These are phyloP conservation scores for Eutrema yunnanense DNA, from an alignment of 345 rosid species.

Conservation along the genomic window DNA sequence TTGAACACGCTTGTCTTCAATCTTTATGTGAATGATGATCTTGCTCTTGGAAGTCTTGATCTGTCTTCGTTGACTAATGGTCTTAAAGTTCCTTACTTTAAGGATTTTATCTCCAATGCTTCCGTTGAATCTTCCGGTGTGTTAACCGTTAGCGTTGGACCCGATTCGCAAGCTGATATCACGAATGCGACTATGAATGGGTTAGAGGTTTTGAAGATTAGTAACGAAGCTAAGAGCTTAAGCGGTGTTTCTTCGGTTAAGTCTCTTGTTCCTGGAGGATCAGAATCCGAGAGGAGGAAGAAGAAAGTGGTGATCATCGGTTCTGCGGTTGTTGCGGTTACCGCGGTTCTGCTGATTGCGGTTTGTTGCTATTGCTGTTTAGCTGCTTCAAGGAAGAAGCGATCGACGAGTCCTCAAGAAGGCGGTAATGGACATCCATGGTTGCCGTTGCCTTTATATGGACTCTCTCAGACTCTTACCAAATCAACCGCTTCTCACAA, in stretches of 20 bases:
- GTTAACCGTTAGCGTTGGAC: slow-evolving; percentile 87
- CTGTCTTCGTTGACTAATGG: slow-evolving; percentile 48
- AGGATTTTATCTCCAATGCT: slow-evolving; percentile 67
- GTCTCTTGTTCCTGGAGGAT: slow-evolving; percentile 48
- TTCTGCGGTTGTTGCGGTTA: slow-evolving; percentile 40
- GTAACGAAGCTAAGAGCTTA: slow-evolving; percentile 70
- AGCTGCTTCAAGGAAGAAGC: slow-evolving; percentile 29
- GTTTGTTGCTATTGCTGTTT: slow-evolving; percentile 56
- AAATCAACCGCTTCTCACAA: slow-evolving; percentile 83
- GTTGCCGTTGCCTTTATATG: slow-evolving; percentile 88
- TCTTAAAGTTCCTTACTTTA: slow-evolving; percentile 61
- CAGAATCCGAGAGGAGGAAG: slow-evolving; percentile 34
- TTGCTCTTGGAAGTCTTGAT: slow-evolving; percentile 66
- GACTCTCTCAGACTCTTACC: slow-evolving; percentile 82
- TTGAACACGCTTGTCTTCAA: slow-evolving; percentile 74
- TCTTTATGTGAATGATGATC: slow-evolving; percentile 72
- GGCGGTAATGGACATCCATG: slow-evolving; percentile 51
- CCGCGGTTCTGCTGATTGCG: slow-evolving; percentile 38
- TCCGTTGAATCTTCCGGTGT: slow-evolving; percentile 41
- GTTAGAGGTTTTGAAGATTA: slow-evolving; percentile 83
- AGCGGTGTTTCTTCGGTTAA: slow-evolving; percentile 58
- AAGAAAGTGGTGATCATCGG: slow-evolving; percentile 44
- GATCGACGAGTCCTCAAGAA: slow-evolving; percentile 41
- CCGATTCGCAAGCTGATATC: slow-evolving; percentile 52
- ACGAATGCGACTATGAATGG: slow-evolving; percentile 76